phyloP scores from a whole-genome alignment of 192 early-diverging fungal genomes.

The Coemansia erecta region DNA sequence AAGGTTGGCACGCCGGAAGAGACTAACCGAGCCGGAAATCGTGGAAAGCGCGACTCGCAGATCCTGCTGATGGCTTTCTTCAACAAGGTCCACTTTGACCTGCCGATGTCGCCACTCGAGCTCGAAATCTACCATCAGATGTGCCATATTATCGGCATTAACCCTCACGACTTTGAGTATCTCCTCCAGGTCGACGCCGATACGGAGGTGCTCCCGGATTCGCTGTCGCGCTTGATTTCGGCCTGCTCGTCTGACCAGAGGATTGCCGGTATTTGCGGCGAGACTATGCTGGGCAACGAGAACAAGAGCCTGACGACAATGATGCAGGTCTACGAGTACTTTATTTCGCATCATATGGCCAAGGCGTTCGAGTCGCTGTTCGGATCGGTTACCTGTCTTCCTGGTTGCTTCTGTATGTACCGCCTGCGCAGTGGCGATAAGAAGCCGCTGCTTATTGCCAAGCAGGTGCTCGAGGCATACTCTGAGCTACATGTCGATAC shows the following conservation, averaged over 20 bases:
- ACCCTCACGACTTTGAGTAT: constrained; percentile 70
- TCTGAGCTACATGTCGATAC: constrained; percentile 86
- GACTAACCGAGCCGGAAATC: constrained; percentile 76
- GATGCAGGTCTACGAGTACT: constrained; percentile 93
- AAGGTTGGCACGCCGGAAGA: constrained; percentile 86
- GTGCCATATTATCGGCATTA: constrained; percentile 87
- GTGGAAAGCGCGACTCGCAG: constrained; percentile 96
- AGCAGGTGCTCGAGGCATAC: constrained; percentile 76
- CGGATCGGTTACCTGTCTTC: constrained; percentile 78
- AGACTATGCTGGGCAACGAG: constrained; percentile 83
- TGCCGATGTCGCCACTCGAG: constrained; percentile 85
- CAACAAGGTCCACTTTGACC: constrained; percentile 82
- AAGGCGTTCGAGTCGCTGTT: no score
- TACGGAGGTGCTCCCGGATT: constrained; percentile 73
- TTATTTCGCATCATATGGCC: constrained; percentile 82
- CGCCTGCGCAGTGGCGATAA: constrained; percentile 57
- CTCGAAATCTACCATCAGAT: constrained; percentile 94
- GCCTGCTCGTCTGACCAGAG: constrained; percentile 64
- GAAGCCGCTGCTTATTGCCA: constrained; percentile 73
- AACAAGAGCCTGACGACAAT: constrained; percentile 88
- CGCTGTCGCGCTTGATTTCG: constrained; percentile 80
- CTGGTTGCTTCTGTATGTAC: constrained; percentile 83
- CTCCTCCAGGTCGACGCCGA: constrained; percentile 75
- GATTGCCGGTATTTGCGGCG: constrained; percentile 85
- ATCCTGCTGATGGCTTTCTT: constrained; percentile 87